Evolutionary conservation across 2,329 filamentous ascomycete genomes (phyloP).

Genomic region (Pyrenophora teres): DNA sequence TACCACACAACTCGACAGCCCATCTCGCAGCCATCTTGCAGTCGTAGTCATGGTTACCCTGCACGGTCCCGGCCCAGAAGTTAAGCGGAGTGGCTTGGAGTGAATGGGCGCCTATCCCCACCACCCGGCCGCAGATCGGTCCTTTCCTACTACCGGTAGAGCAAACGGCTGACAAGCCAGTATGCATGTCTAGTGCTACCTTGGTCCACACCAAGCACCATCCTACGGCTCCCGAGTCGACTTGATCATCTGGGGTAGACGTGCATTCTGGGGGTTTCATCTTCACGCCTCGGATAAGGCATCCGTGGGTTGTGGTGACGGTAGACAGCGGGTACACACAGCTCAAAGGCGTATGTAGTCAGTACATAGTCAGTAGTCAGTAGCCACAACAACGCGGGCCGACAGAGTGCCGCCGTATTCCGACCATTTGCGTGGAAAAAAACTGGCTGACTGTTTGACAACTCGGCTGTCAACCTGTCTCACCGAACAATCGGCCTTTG

Average conservation of each 20-base stretch:
- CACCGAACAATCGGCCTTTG: conserved; percentile 3
- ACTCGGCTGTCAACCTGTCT: conserved; percentile 6
- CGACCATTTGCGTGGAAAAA: too few relatives aligned
- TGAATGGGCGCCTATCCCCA: conserved; percentile 12
- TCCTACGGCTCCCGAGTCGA: conserved; percentile 12
- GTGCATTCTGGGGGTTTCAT: conserved; percentile 9
- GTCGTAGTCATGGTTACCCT: conserved; percentile 10
- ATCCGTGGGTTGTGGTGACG: background rate
- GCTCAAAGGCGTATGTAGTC: too few relatives aligned
- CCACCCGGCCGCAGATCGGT: conserved; percentile 26
- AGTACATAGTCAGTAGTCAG: too few relatives aligned
- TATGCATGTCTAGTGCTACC: conserved; percentile 34
- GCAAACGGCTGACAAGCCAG: conserved; percentile 43
- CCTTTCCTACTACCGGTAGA: conserved; percentile 25
- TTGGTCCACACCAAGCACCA: conserved; percentile 17
- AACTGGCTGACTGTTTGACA: too few relatives aligned
- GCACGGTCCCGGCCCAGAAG: conserved; percentile 5
- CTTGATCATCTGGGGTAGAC: conserved; percentile 11
- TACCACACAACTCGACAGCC: conserved; percentile 3
- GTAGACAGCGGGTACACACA: background rate
- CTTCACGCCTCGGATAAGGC: background rate
- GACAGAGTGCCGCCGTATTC: too few relatives aligned
- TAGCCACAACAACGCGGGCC: too few relatives aligned
- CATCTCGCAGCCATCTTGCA: background rate
- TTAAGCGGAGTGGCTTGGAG: conserved; percentile 12